A percentile compares a stretch with the other conserved stretches of the same genome.
phyloP scores from a whole-genome alignment of 2,329 filamentous ascomycete species.

The Penicillium olsonii region DNA sequence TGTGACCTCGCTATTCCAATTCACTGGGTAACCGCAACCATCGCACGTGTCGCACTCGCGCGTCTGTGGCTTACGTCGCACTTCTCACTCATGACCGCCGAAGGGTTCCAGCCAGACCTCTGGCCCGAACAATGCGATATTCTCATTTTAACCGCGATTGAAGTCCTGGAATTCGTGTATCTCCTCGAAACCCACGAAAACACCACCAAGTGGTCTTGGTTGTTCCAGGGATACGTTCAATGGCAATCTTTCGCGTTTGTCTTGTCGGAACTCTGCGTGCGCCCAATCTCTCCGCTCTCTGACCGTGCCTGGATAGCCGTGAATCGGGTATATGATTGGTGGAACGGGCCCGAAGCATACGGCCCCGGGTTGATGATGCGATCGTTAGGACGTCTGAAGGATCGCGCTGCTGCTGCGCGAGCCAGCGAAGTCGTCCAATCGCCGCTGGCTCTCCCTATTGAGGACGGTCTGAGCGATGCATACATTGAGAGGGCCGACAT shows the following conservation, averaged over 20 bases:
- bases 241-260: slow-evolving; percentile 62
- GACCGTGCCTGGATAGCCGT: slow-evolving; percentile 57
- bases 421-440: background rate
- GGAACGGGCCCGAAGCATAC: slow-evolving; percentile 6
- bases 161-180: slow-evolving; percentile 67
- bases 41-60: background rate
- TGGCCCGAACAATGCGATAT: slow-evolving; percentile 1
- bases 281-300: slow-evolving; percentile 53
- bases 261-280: slow-evolving; percentile 56
- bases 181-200: slow-evolving; percentile 61
- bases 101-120: background rate
- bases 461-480: background rate
- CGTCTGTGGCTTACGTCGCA: slow-evolving; percentile 1
- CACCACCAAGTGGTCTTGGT: slow-evolving; percentile 60
- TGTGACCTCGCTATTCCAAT: slow-evolving; percentile 2
- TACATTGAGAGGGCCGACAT: too few relatives aligned
- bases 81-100: slow-evolving; percentile 1
- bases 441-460: background rate
- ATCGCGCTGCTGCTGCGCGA: background rate
- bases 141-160: slow-evolving; percentile 55
- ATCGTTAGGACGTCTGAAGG: background rate
- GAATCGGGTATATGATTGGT: slow-evolving; percentile 37
- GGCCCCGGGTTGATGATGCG: background rate
- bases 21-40: slow-evolving; percentile 3
- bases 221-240: slow-evolving; percentile 60